Conservation (phyloP, 2,329 filamentous ascomycete species). For the Fusarium hostae region DNA sequence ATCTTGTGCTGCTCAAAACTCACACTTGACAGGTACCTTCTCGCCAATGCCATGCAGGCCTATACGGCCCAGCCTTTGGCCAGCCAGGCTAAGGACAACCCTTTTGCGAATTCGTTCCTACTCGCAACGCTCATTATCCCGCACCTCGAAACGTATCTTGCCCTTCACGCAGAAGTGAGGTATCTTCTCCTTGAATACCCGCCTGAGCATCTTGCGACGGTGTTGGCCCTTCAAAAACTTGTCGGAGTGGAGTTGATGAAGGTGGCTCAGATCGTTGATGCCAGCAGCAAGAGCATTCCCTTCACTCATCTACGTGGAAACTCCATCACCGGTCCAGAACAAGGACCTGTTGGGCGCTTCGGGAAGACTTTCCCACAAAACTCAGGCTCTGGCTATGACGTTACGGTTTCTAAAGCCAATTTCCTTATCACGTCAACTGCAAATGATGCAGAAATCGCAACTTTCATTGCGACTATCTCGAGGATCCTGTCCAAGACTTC, state of each 20-base stretch:
- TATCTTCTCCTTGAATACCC: constrained; percentile 71
- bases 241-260: constrained; percentile 67
- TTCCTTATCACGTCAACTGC: constrained; percentile 67
- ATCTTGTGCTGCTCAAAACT: background rate
- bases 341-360: constrained; percentile 35
- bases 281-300: constrained; percentile 52
- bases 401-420: constrained; percentile 63
- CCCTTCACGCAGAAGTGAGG: constrained; percentile 61
- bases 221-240: constrained; percentile 67
- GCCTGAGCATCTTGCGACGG: constrained; percentile 64
- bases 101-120: constrained; percentile 63
- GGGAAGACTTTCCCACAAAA: constrained; percentile 36
- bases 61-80: constrained; percentile 63
- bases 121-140: constrained; percentile 69
- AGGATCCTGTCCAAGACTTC: constrained; percentile 51
- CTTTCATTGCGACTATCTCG: constrained; percentile 64
- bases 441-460: constrained; percentile 63
- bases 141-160: constrained; percentile 69
- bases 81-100: constrained; percentile 63
- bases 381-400: constrained; percentile 44
- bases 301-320: constrained; percentile 55
- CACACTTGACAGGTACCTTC: constrained; percentile 61
- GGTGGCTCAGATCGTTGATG: constrained; percentile 66
- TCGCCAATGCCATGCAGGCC: constrained; percentile 69
- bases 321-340: constrained; percentile 43